These are phyloP conservation scores for Rhizopus sp. DNA, from an alignment of 371 early-diverging fungal genomes.

Conservation along the genomic window DNA sequence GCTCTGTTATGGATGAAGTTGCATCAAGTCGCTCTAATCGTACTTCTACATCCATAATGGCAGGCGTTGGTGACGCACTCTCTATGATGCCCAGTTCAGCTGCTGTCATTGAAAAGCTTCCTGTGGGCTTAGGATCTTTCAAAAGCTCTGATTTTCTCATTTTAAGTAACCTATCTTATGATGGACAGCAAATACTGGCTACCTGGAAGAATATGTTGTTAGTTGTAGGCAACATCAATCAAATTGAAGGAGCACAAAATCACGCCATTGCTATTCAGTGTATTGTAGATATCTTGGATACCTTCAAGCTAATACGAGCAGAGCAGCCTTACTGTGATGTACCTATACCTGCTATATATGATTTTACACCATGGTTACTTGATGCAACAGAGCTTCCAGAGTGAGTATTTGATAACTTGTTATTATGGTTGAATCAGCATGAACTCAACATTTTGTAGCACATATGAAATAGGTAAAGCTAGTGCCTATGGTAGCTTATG, in stretches of 20 bases:
- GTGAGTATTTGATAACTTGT: conserved; percentile 29
- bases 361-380: conserved; percentile 67
- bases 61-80: conserved; percentile 18
- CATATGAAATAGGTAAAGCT: conserved; percentile 58
- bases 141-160: conserved; percentile 49
- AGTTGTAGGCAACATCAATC: conserved; percentile 69
- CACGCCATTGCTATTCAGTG: conserved; percentile 74
- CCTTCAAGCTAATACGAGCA: conserved; percentile 52
- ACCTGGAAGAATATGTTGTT: conserved; percentile 76
- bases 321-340: conserved; percentile 58
- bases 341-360: conserved; percentile 64
- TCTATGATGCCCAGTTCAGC: conserved; percentile 32
- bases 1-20: conserved; percentile 26
- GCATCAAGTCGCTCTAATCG: conserved; percentile 44
- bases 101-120: conserved; percentile 41
- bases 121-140: conserved; percentile 42
- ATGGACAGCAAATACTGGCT: conserved; percentile 37
- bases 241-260: conserved; percentile 60
- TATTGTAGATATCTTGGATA: conserved; percentile 71
- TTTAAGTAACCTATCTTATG: conserved; percentile 41
- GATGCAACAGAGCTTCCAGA: conserved; percentile 63
- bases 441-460: conserved; percentile 27
- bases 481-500: conserved; percentile 71
- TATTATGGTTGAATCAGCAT: background rate
- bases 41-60: conserved; percentile 31